These are phyloP conservation scores for Malassezia brasiliensis DNA, from an alignment of 1,284 basidiomycete genomes.

Conservation along the genomic window DNA sequence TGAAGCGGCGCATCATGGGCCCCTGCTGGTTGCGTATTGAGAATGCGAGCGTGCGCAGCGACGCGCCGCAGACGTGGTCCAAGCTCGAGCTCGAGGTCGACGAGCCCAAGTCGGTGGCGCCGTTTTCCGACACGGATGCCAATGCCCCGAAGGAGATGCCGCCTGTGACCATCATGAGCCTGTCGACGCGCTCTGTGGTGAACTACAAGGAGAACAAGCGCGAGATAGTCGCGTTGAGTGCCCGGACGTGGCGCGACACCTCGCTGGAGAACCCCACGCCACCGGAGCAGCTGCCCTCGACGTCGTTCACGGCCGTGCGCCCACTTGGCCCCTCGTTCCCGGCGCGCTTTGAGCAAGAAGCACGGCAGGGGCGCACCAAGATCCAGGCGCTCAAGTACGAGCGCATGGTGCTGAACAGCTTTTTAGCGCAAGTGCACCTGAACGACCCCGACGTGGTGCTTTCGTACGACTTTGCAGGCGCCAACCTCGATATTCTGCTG, in stretches of 20 bases:
- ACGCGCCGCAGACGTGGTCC: conserved; percentile 35
- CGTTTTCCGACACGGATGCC: conserved; percentile 64
- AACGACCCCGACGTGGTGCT: conserved; percentile 90
- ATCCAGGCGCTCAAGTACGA: conserved; percentile 66
- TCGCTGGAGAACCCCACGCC: conserved; percentile 43
- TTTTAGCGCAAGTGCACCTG: conserved; percentile 72
- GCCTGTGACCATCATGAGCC: conserved; percentile 79
- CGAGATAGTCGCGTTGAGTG: conserved; percentile 77
- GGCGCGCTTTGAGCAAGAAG: conserved; percentile 61
- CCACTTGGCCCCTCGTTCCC: conserved; percentile 80
- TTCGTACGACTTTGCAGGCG: conserved; percentile 89
- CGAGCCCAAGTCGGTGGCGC: conserved; percentile 78
- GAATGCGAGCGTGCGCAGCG: conserved; percentile 58
- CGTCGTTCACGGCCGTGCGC: conserved; percentile 78
- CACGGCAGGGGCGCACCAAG: conserved; percentile 54
- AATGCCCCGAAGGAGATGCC: conserved; percentile 71
- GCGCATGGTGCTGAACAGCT: conserved; percentile 69
- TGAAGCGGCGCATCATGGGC: conserved; percentile 97
- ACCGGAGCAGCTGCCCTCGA: conserved; percentile 60
- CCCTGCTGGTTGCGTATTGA: conserved; percentile 88
- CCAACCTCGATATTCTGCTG: conserved; percentile 78
- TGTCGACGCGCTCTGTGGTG: conserved; percentile 80
- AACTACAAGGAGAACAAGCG: conserved; percentile 89
- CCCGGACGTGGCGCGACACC: conserved; percentile 68
- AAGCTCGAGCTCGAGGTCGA: conserved; percentile 79